Evolutionary conservation across 2,329 filamentous ascomycete species (phyloP).

Genomic region (Massarina eburnea): DNA sequence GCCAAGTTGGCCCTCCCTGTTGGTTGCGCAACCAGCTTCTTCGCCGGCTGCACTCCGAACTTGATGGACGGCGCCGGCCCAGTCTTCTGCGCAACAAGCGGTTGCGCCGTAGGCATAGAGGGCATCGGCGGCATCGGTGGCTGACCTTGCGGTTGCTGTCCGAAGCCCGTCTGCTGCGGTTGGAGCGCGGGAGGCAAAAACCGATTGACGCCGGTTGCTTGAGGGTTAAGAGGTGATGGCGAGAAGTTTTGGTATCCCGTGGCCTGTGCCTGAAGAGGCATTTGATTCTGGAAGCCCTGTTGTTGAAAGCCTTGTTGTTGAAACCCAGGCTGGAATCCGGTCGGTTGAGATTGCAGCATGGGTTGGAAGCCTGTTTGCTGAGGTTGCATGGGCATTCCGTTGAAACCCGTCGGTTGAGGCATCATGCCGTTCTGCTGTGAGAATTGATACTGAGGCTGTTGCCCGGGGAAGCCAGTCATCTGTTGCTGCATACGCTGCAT

Average conservation of each 20-base stretch:
- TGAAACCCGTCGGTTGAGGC: constrained; percentile 43
- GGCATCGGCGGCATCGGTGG: constrained; percentile 62
- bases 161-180: constrained; percentile 57
- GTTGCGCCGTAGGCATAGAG: constrained; percentile 59
- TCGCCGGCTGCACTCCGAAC: constrained; percentile 76
- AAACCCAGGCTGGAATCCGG: constrained; percentile 28
- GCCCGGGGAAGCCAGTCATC: constrained; percentile 44
- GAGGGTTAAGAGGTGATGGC: constrained; percentile 48
- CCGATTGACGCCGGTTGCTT: constrained; percentile 57
- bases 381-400: constrained; percentile 35
- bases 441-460: constrained; percentile 34
- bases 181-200: constrained; percentile 51
- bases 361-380: constrained; percentile 47
- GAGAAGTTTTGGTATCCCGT: constrained; percentile 43
- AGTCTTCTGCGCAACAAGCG: constrained; percentile 75
- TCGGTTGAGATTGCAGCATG: constrained; percentile 52
- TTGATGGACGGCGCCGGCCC: constrained; percentile 84
- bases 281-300: constrained; percentile 52
- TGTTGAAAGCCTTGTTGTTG: constrained; percentile 18
- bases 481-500: constrained; percentile 42
- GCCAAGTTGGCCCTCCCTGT: constrained; percentile 91
- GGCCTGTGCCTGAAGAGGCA: constrained; percentile 45
- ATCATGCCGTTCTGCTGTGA: constrained; percentile 41
- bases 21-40: constrained; percentile 80
- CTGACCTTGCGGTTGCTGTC: constrained; percentile 48